Evolutionary conservation across 129 eudicot species (phyloP).

Genomic region (Chrysanthemum lavandulifolium): DNA sequence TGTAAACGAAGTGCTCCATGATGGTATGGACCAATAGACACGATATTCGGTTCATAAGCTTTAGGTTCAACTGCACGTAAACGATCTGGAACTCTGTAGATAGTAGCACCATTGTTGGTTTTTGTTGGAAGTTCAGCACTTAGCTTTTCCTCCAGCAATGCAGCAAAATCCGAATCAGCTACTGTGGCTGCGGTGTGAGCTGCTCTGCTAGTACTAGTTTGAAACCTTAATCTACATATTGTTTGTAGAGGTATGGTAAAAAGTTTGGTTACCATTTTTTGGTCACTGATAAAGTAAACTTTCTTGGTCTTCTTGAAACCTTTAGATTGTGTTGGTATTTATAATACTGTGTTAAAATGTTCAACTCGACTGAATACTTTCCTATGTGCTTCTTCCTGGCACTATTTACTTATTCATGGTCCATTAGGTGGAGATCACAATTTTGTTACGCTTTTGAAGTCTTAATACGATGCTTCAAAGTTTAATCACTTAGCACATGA

Average conservation of each 20-base stretch:
- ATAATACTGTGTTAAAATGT: too few species aligned
- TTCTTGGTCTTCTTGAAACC: not conserved
- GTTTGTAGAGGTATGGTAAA: not conserved
- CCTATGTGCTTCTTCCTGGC: not conserved
- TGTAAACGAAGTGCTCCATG: constrained; percentile 19
- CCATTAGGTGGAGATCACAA: too few species aligned
- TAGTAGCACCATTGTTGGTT: constrained; percentile 14
- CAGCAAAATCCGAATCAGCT: not conserved
- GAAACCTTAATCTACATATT: constrained; percentile 7
- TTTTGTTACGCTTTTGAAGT: too few species aligned
- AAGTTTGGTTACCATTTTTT: not conserved
- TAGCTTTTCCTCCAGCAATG: constrained; percentile 18
- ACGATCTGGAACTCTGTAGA: constrained; percentile 30
- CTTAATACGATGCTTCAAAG: too few species aligned
- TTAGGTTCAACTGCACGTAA: constrained; percentile 24
- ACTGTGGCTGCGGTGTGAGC: not conserved
- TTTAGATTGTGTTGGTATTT: not conserved
- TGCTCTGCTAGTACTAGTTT: constrained; percentile 3
- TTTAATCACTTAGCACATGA: too few species aligned
- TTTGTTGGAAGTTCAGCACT: constrained; percentile 7
- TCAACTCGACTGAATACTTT: not conserved
- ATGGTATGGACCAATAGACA: constrained; percentile 44
- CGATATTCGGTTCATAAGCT: constrained; percentile 38
- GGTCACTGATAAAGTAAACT: not conserved
- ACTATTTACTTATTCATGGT: too few species aligned